A percentile compares a stretch with the other conserved stretches of the same genome.
Evolutionary conservation across 768 basidiomycete species (phyloP).

Genomic region (Suillus tomentosus): DNA sequence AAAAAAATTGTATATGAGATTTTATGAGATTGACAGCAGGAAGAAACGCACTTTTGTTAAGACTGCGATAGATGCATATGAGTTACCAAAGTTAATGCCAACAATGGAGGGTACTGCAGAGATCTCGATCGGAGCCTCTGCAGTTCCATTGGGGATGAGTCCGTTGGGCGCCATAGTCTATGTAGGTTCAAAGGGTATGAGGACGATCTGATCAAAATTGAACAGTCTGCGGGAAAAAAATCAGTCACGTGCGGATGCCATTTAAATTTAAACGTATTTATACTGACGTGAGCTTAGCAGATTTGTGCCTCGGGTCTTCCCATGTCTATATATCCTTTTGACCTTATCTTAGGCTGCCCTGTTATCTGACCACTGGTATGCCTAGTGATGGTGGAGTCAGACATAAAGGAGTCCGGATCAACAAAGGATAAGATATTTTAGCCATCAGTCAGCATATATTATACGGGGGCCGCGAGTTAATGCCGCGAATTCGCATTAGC

Average conservation of each 20-base stretch:
- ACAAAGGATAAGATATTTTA: too few species aligned
- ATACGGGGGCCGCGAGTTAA: too few species aligned
- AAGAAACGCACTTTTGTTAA: slow-evolving; percentile 76
- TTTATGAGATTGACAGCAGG: neutral
- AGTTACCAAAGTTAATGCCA: slow-evolving; percentile 96
- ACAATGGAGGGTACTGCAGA: slow-evolving; percentile 59
- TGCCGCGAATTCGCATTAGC: too few species aligned
- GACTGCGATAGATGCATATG: slow-evolving; percentile 93
- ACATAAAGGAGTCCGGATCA: too few species aligned
- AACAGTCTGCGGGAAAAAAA: slow-evolving; percentile 7
- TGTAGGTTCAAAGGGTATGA: slow-evolving; percentile 5
- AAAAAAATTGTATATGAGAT: slow-evolving; percentile 4
- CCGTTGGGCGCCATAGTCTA: slow-evolving; percentile 44
- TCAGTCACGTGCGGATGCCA: slow-evolving; percentile 5
- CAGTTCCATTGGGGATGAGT: slow-evolving; percentile 52
- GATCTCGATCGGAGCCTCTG: slow-evolving; percentile 40
- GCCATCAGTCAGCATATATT: too few species aligned
- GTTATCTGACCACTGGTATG: too few species aligned
- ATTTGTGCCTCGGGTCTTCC: too few species aligned
- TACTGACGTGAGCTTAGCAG: too few species aligned
- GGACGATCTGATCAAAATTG: slow-evolving; percentile 2
- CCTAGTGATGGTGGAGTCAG: too few species aligned
- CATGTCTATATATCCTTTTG: too few species aligned
- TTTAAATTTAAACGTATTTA: too few species aligned
- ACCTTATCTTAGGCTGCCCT: too few species aligned